phyloP scores from a whole-genome alignment of 306 rosid genomes.

The Lathyrus sativus region DNA sequence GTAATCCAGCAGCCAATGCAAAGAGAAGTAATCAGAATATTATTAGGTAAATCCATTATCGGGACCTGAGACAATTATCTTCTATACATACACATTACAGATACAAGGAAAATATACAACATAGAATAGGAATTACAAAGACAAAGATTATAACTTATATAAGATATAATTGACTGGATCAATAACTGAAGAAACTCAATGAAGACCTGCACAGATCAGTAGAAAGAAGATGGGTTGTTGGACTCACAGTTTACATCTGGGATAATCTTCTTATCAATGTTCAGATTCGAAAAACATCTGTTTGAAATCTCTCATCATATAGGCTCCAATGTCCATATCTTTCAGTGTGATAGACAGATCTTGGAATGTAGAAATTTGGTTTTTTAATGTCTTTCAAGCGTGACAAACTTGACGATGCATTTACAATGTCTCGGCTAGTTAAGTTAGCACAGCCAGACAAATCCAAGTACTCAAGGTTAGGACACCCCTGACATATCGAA shows the following conservation, averaged over 20 bases:
- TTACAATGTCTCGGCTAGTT: constrained; percentile 67
- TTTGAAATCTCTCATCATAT: constrained; percentile 88
- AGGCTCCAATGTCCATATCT: constrained; percentile 80
- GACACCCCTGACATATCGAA: constrained; percentile 67
- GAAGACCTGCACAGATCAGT: constrained; percentile 29
- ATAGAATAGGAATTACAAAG: constrained; percentile 31
- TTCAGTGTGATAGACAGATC: constrained; percentile 46
- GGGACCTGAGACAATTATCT: constrained; percentile 8
- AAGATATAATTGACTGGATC: constrained; percentile 19
- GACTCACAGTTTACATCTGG: constrained; percentile 18
- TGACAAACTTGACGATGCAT: constrained; percentile 51
- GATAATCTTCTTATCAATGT: constrained; percentile 21
- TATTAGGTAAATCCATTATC: constrained; percentile 25
- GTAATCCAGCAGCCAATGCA: constrained; percentile 19
- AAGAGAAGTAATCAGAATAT: constrained; percentile 14
- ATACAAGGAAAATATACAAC: constrained; percentile 24
- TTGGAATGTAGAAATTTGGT: constrained; percentile 51
- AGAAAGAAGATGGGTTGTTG: constrained; percentile 20
- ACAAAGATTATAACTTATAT: constrained; percentile 35
- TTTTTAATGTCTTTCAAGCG: constrained; percentile 40
- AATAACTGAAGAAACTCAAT: constrained; percentile 27
- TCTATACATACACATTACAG: constrained; percentile 26
- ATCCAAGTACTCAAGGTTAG: constrained; percentile 72
- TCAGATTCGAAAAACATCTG: constrained; percentile 79
- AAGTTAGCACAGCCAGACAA: constrained; percentile 78